Evolutionary conservation across 352 stramenopile species (phyloP).

Genomic region (Blastocystis sp.): DNA sequence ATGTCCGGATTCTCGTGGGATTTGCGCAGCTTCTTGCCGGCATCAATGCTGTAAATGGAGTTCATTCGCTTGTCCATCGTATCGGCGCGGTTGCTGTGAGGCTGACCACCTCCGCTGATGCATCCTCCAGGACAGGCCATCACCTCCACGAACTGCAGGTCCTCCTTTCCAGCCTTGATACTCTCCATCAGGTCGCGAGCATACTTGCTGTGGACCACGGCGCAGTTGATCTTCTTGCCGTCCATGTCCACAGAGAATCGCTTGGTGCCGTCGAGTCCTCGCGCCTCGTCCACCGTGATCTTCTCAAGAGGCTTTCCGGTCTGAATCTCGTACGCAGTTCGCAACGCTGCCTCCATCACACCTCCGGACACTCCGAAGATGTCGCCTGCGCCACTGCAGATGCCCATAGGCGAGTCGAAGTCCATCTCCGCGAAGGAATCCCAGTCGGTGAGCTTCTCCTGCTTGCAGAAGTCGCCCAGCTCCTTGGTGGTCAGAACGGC

Average conservation of each 20-base stretch:
- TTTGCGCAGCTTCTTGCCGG: constrained; percentile 74
- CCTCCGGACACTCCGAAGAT: constrained; percentile 69
- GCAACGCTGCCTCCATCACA: constrained; percentile 68
- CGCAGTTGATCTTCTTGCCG: constrained; percentile 58
- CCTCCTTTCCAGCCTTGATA: constrained; percentile 56
- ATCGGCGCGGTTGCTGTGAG: constrained; percentile 70
- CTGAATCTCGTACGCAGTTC: constrained; percentile 66
- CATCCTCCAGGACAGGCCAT: constrained; percentile 96
- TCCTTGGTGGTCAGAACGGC: constrained; percentile 81
- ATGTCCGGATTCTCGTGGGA: constrained; percentile 72
- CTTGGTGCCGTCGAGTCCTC: constrained; percentile 56
- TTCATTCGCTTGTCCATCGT: constrained; percentile 67
- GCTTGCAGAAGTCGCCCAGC: constrained; percentile 68
- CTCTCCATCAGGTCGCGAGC: constrained; percentile 40
- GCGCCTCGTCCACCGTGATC: constrained; percentile 66
- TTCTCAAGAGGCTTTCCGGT: constrained; percentile 68
- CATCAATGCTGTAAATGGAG: constrained; percentile 68
- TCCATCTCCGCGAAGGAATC: constrained; percentile 45
- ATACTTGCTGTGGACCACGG: constrained; percentile 52
- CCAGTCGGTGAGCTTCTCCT: constrained; percentile 63
- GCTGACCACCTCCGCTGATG: constrained; percentile 88
- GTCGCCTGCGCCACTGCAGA: constrained; percentile 45
- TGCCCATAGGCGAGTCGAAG: constrained; percentile 56
- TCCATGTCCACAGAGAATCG: constrained; percentile 61
- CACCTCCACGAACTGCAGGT: constrained; percentile 86